phyloP scores from a whole-genome alignment of 257 asterid species.

The Anisodus tanguticus region DNA sequence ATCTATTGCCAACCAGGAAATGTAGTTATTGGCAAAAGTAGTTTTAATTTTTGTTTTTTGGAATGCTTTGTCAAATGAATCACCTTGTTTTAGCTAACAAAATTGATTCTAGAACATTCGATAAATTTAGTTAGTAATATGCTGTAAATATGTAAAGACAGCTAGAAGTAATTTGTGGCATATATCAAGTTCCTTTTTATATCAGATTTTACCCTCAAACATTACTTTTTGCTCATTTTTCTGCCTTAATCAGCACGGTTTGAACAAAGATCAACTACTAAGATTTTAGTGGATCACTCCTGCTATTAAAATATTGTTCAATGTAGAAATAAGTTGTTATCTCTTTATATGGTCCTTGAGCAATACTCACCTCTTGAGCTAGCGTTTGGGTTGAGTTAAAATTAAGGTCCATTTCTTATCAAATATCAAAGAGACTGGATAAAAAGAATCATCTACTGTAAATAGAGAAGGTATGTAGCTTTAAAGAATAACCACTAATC shows the following conservation, averaged over 20 bases:
- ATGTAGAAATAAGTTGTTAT: background rate
- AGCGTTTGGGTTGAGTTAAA: background rate
- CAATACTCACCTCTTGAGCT: background rate
- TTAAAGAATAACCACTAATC: too few species aligned
- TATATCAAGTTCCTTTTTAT: background rate
- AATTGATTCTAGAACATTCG: background rate
- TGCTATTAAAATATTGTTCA: background rate
- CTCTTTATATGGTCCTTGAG: background rate
- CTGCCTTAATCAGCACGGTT: background rate
- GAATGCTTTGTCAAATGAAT: conserved; percentile 2
- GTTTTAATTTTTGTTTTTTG: background rate
- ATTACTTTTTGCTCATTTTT: background rate
- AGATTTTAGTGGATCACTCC: background rate
- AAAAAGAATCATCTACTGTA: background rate
- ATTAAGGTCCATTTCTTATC: too few species aligned
- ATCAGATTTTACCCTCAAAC: background rate
- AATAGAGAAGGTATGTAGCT: background rate
- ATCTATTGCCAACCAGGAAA: background rate
- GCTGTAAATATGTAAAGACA: background rate
- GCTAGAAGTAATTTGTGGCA: background rate
- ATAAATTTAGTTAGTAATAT: background rate
- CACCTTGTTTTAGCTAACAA: background rate
- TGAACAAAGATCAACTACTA: background rate
- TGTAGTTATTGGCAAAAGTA: background rate
- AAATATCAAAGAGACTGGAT: background rate